These are phyloP conservation scores for Annulohypoxylon moriforme DNA, from an alignment of 495 filamentous ascomycete genomes.

Conservation along the genomic window DNA sequence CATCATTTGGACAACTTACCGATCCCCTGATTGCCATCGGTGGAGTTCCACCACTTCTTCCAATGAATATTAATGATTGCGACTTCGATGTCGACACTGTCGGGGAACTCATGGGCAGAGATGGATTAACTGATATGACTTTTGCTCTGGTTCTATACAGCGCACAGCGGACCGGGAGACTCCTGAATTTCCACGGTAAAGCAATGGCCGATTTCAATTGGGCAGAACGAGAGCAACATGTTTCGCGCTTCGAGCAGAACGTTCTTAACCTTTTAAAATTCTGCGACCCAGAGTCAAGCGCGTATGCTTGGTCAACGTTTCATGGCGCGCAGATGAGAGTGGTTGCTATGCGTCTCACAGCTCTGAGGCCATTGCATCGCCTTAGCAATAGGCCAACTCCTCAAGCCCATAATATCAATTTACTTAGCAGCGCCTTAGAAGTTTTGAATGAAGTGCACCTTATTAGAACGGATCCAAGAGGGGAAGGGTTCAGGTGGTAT, in stretches of 20 bases:
- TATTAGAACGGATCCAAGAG: constrained; percentile 22
- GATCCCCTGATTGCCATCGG: constrained; percentile 16
- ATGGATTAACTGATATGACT: constrained; percentile 25
- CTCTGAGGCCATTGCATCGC: constrained; percentile 13
- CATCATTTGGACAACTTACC: constrained; percentile 24
- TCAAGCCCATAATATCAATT: not conserved
- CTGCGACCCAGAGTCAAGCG: constrained; percentile 33
- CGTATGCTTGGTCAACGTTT: constrained; percentile 35
- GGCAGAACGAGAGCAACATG: constrained; percentile 11
- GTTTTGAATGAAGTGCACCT: constrained; percentile 30
- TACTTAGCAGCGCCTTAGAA: constrained; percentile 8
- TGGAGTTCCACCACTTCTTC: not conserved
- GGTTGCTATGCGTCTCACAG: constrained; percentile 22
- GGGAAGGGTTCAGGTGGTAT: constrained; percentile 35
- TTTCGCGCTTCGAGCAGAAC: constrained; percentile 19
- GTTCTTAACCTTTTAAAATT: constrained; percentile 20
- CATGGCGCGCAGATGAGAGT: constrained; percentile 24
- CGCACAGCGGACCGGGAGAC: constrained; percentile 18
- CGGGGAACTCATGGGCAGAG: not conserved
- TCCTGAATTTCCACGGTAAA: constrained; percentile 17
- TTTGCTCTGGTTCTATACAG: constrained; percentile 30
- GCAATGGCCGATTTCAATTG: not conserved
- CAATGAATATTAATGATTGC: constrained; percentile 23
- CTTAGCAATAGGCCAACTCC: not conserved
- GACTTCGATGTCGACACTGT: constrained; percentile 25